Conservation (phyloP, 352 stramenopile genomes). For the Globisporangium takayamanum region DNA sequence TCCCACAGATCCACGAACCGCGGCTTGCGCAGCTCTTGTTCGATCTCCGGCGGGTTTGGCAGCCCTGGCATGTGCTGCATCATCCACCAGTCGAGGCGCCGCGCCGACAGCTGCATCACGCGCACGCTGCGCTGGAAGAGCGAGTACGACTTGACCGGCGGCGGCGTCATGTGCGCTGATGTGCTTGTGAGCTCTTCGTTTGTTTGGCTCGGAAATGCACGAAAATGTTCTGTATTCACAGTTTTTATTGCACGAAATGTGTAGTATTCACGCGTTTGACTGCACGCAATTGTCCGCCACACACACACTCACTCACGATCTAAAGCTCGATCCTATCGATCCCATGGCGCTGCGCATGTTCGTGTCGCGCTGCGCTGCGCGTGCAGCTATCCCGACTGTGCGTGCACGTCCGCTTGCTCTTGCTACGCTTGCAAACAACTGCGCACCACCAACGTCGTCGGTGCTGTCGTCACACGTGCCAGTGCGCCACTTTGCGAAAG, state of each 20-base stretch:
- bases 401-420: background rate
- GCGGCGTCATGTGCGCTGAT: conserved; percentile 5
- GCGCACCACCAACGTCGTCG: background rate
- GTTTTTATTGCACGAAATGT: too few relatives aligned
- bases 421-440: conserved; percentile 8
- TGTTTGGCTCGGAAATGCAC: background rate
- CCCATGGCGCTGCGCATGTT: conserved; percentile 27
- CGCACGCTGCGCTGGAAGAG: conserved; percentile 72
- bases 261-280: too few relatives aligned
- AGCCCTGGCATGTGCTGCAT: conserved; percentile 56
- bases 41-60: conserved; percentile 60
- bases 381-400: conserved; percentile 10
- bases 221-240: background rate
- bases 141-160: conserved; percentile 56
- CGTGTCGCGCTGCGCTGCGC: conserved; percentile 16
- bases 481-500: conserved; percentile 58
- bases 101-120: conserved; percentile 56
- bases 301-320: background rate
- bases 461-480: conserved; percentile 3
- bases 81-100: conserved; percentile 41
- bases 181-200: background rate
- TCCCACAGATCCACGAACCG: conserved; percentile 75
- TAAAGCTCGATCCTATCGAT: background rate
- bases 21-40: conserved; percentile 33
- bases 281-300: background rate